Percentiles rank a stretch among this genome's conserved stretches.
Conservation (phyloP, 139 green algal genomes). For the Chlorella vulgaris region DNA sequence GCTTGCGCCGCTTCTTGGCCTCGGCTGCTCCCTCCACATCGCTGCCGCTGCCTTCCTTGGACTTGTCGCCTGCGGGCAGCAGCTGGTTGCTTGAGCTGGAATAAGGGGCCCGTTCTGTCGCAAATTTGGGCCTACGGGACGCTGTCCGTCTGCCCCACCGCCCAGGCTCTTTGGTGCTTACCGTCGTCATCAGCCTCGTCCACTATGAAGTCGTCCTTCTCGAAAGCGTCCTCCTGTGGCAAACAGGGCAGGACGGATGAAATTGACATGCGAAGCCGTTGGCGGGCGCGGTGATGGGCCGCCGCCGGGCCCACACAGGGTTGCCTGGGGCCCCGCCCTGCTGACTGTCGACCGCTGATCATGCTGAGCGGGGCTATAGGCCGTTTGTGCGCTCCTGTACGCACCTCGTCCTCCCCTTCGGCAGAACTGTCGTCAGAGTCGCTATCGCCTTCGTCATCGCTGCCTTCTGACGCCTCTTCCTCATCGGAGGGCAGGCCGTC, state of each 20-base stretch:
- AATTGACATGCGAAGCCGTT: no score
- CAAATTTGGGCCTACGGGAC: no score
- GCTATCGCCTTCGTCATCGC: constrained; percentile 16
- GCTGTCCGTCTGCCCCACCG: background rate
- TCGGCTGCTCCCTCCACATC: constrained; percentile 20
- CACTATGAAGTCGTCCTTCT: constrained; percentile 37
- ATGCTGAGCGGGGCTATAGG: no score
- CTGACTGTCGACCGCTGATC: no score
- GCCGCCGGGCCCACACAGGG: no score
- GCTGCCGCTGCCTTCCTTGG: constrained; percentile 1
- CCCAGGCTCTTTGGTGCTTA: background rate
- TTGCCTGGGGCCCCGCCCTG: no score
- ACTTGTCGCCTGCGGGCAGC: background rate
- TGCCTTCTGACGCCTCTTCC: constrained; percentile 21
- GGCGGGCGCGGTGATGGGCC: no score
- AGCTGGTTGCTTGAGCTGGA: no score
- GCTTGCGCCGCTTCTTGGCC: constrained; percentile 46
- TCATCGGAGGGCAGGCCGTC: constrained; percentile 3
- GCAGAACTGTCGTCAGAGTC: background rate
- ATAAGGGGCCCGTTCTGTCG: no score
- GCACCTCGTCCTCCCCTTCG: constrained; percentile 4
- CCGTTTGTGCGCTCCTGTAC: no score
- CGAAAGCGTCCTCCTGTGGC: constrained; percentile 24
- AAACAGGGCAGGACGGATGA: background rate
- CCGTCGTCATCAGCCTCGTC: constrained; percentile 27